These are phyloP conservation scores for Polygonum maritimum DNA, from an alignment of 148 eudicot genomes.

Conservation along the genomic window DNA sequence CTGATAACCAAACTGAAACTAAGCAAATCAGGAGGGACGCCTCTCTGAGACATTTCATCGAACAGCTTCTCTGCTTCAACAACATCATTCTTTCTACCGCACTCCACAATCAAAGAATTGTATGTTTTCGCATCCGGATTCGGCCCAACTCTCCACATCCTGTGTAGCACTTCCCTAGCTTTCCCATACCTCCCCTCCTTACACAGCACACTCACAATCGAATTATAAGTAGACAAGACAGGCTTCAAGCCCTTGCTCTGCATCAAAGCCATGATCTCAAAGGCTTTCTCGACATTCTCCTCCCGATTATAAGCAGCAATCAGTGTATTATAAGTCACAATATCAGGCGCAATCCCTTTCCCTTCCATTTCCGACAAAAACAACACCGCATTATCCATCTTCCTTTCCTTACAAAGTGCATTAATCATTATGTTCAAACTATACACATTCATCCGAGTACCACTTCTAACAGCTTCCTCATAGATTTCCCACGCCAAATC, in stretches of 20 bases:
- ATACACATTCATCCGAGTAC: conserved; percentile 41
- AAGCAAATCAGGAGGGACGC: conserved; percentile 51
- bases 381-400: conserved; percentile 25
- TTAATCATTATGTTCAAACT: conserved; percentile 81
- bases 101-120: conserved; percentile 52
- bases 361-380: conserved; percentile 55
- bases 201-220: conserved; percentile 58
- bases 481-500: conserved; percentile 67
- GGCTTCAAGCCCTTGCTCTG: conserved; percentile 43
- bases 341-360: conserved; percentile 57
- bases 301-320: conserved; percentile 48
- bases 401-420: conserved; percentile 65
- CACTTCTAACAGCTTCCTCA: conserved; percentile 28
- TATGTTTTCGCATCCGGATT: conserved; percentile 57
- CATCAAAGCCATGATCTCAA: conserved; percentile 48
- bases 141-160: conserved; percentile 52
- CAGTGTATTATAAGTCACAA: conserved; percentile 71
- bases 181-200: conserved; percentile 34
- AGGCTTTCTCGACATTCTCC: conserved; percentile 51
- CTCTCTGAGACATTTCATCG: conserved; percentile 38
- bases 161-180: conserved; percentile 49
- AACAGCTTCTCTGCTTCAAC: conserved; percentile 40
- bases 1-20: conserved; percentile 64
- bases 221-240: conserved; percentile 45
- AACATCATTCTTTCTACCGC: conserved; percentile 35